Evolutionary conservation across 352 stramenopile genomes (phyloP), one percentile per base, ranked within the genome.

Genomic region (Globisporangium irregulare): DNA sequence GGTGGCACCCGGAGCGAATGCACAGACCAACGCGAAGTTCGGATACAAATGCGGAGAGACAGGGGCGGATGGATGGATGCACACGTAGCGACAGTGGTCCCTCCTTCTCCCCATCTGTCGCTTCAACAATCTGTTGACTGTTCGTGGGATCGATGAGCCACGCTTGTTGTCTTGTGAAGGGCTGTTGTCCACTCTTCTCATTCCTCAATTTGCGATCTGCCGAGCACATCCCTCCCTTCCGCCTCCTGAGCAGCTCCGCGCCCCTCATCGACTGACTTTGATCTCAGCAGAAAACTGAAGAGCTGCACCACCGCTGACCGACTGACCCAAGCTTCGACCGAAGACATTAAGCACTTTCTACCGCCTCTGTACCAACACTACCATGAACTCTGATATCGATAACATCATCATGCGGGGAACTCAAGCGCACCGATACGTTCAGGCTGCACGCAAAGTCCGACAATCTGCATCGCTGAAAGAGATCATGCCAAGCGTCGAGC

Each of bases 171-270:
- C 5, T 6, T 22, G 8, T 15, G 48, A 22, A 36, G 22, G 6
- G 57, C 25, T 58, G 60, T 27, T 32, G n/a, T 53, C 34, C 50
- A 34, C 18, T n/a, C 22, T 14, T 50, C 36, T 69, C 78, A 85
- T 66, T 85, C 65, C 64, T 50, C 34, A 82, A 84, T 74, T 75
- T 73, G 67, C 71, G 27, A 50, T 56, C 59, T 61, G 20, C 48
- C 61, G 55, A 61, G 58, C 66, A 58, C 66, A 77, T 58, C 57
- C 29, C 36, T 32, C 41, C 43, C 36, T 32, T 38, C 32, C 22
- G 3, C 51, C 51, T n/a, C 4, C 50, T 50, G 25, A 38, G 41
- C n/a, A 55, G 41, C 46, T 36, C 25, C 3, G 4, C 6, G 24
- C n/a, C n/a, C 4, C 59, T 5, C 14, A 20, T 15, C 38, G 18